Conservation (phyloP, 257 asterid species). For the Salvia miltiorrhiza region DNA sequence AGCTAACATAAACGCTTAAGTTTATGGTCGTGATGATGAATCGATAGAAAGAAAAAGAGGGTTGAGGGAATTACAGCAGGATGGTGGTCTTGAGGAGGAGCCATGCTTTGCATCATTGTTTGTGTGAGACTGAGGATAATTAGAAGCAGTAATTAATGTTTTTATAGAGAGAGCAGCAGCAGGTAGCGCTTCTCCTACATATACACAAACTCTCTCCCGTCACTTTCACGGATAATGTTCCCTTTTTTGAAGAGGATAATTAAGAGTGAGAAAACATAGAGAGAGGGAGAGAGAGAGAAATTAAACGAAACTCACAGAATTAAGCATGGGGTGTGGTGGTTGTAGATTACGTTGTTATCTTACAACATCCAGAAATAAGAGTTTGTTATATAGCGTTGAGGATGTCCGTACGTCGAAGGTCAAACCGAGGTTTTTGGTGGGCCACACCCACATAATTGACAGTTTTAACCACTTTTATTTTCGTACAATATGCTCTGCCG, state of each 20-base stretch:
- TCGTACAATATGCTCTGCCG: neutral
- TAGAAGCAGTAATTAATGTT: conserved; percentile 2
- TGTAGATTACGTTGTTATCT: conserved; percentile 2
- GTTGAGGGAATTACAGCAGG: conserved; percentile 17
- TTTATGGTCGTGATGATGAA: neutral
- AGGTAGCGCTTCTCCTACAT: conserved; percentile 7
- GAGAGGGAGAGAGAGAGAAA: neutral
- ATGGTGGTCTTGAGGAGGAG: conserved; percentile 28
- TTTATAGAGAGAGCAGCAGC: neutral
- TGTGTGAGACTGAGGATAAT: no score
- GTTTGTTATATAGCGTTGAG: conserved; percentile 28
- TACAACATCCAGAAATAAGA: conserved; percentile 14
- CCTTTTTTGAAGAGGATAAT: neutral
- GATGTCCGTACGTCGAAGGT: conserved; percentile 31
- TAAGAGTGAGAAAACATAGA: conserved; percentile 12
- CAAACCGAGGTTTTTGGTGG: conserved; percentile 34
- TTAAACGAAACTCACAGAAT: conserved; percentile 20
- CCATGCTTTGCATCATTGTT: conserved; percentile 25
- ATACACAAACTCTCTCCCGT: conserved; percentile 19
- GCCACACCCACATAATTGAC: conserved; percentile 22
- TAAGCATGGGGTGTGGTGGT: conserved; percentile 14
- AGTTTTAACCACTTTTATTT: conserved; percentile 10
- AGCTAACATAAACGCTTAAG: neutral
- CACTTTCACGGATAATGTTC: neutral
- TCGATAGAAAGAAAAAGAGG: neutral